Evolutionary conservation across 257 asterid species (phyloP).

Genomic region (Solanum chiquidenum): DNA sequence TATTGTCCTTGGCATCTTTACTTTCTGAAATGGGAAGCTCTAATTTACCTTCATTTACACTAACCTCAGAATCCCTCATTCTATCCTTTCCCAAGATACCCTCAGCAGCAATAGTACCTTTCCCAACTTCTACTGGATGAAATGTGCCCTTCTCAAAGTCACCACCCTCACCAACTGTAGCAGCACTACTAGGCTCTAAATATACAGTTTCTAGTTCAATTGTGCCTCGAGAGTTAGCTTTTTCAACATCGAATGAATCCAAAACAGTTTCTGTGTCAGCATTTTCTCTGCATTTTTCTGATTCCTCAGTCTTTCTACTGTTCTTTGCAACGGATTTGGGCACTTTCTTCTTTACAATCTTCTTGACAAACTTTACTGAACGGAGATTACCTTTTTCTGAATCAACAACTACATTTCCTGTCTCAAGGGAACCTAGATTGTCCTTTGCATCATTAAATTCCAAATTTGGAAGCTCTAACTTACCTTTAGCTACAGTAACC

Average conservation of each 20-base stretch:
- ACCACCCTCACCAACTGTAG: slow-evolving; percentile 4
- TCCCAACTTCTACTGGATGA: slow-evolving; percentile 10
- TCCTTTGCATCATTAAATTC: neutral
- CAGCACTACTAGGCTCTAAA: slow-evolving; percentile 2
- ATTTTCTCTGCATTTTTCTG: neutral
- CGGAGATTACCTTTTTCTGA: neutral
- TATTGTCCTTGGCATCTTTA: slow-evolving; percentile 3
- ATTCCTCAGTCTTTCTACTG: slow-evolving; percentile 6
- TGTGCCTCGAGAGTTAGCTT: neutral
- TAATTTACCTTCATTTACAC: neutral
- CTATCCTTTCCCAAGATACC: neutral
- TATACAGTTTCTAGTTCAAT: neutral
- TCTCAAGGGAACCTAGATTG: neutral
- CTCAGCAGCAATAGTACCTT: neutral
- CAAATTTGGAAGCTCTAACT: slow-evolving; percentile 1
- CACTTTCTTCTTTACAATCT: slow-evolving; percentile 53
- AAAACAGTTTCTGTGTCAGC: neutral
- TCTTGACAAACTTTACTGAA: slow-evolving; percentile 40
- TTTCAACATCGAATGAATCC: neutral
- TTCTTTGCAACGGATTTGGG: slow-evolving; percentile 17
- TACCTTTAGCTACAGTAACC: neutral
- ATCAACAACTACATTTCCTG: neutral
- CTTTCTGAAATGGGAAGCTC: neutral
- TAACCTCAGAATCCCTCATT: slow-evolving; percentile 1
- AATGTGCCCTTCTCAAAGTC: neutral